phyloP scores from a whole-genome alignment of 106 monocot species.

The Gastrodia elata region DNA sequence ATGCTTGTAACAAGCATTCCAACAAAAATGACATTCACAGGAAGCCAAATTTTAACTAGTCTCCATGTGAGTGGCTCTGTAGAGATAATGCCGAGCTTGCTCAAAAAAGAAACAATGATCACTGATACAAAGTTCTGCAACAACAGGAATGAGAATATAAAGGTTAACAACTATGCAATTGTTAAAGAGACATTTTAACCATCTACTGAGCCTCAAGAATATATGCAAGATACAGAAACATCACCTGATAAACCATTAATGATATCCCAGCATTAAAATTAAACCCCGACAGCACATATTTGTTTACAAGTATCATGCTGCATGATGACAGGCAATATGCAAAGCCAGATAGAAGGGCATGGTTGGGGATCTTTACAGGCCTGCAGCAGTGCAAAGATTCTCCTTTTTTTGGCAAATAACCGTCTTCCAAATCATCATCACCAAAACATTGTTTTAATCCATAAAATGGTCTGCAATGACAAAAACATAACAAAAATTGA shows the following conservation, averaged over 20 bases:
- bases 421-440: slow-evolving; percentile 78
- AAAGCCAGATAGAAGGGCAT: slow-evolving; percentile 79
- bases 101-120: slow-evolving; percentile 49
- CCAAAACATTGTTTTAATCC: slow-evolving; percentile 32
- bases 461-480: slow-evolving; percentile 36
- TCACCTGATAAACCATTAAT: slow-evolving; percentile 94
- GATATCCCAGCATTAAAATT: slow-evolving; percentile 89
- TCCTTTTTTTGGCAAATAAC: slow-evolving; percentile 34
- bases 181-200: neutral
- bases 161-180: neutral
- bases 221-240: slow-evolving; percentile 1
- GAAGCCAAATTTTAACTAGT: slow-evolving; percentile 77
- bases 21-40: slow-evolving; percentile 94
- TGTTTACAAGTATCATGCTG: slow-evolving; percentile 99
- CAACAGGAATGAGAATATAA: neutral
- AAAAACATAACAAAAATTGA: neutral
- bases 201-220: neutral
- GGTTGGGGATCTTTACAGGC: slow-evolving; percentile 56
- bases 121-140: slow-evolving; percentile 95
- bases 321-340: slow-evolving; percentile 95
- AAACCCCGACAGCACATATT: slow-evolving; percentile 77
- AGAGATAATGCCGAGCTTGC: slow-evolving; percentile 45
- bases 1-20: slow-evolving; percentile 96
- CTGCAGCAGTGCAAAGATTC: slow-evolving; percentile 27
- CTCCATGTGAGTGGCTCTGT: slow-evolving; percentile 87